A percentile compares a stretch with the other conserved stretches of the same genome.
Conservation (phyloP, 2,329 filamentous ascomycete genomes). For the Diplodia mutila region DNA sequence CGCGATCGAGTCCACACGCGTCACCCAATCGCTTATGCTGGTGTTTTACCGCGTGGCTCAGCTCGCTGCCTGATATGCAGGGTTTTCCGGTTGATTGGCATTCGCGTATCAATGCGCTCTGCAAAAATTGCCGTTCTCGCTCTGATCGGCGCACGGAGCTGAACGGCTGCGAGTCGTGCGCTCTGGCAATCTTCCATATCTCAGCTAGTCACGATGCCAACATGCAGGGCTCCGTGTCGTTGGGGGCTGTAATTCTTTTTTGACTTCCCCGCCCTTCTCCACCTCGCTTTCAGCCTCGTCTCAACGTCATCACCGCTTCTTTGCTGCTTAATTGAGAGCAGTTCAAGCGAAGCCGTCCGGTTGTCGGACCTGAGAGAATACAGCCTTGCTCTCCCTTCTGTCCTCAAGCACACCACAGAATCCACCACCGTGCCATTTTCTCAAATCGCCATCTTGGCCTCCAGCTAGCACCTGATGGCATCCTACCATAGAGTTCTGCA, state of each 20-base stretch:
- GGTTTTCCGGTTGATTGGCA: neutral
- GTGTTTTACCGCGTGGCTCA: neutral
- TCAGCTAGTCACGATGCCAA: no score
- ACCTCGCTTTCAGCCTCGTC: neutral
- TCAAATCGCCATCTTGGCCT: neutral
- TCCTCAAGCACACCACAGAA: neutral
- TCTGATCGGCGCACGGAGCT: slow-evolving; percentile 4
- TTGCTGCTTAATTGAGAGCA: neutral
- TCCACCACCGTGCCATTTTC: no score
- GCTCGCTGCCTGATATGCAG: slow-evolving; percentile 1
- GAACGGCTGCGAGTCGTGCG: neutral
- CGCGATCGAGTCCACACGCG: neutral
- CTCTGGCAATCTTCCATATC: neutral
- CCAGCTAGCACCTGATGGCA: neutral
- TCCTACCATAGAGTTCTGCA: neutral
- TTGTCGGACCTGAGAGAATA: neutral
- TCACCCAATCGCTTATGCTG: neutral
- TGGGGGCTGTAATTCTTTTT: neutral
- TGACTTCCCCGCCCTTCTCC: neutral
- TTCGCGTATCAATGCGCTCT: neutral
- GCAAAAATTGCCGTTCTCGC: neutral
- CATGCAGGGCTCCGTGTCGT: neutral
- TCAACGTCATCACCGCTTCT: neutral
- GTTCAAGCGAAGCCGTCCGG: neutral
- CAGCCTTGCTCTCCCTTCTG: neutral